Evolutionary conservation across 441 rosid genomes (phyloP), one percentile per base, ranked within the genome.

Genomic region (Hura crepitans): DNA sequence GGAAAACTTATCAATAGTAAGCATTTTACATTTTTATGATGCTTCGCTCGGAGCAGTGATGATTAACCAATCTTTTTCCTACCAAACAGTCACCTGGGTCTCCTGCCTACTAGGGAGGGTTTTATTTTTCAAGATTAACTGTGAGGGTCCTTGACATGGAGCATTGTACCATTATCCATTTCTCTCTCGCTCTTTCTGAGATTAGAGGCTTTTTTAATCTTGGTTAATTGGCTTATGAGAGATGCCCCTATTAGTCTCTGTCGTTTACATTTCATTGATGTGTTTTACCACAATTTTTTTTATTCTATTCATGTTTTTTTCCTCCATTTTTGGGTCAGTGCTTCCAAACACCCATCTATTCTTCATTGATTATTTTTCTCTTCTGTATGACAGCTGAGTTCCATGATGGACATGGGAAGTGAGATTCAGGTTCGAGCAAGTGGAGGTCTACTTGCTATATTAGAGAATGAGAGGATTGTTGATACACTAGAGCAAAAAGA

Each of bases 321-420:
- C 9, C 5, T 2, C 30, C 14, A 63, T n/a, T 56, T 35, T 62
- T 39, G 67, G 5, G 54, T 28, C 43, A 62, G 6, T 37, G 5
- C 42, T 71, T n/a, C 54, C 5, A 56, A 54, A 31, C 51, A 45
- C 50, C 15, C 25, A 22, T 18, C 43, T 6, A 5, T 51, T 56
- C 68, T 66, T 14, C n/a, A 23, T 56, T 46, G n/a, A 66, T 56
- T 71, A 55, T 69, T 64, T 54, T 61, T 42, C 62, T 59, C 68
- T 78, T 78, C 25, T 63, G 62, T 31, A 64, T 80, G 77, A 22
- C 82, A 95, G 99, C 84, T 92, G 70, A 89, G 89, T 84, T 92
- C 97, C 51, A 92, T 89, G 99, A 90, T 92, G 97, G 93, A 95
- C 78, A 82, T 89, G 81, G 89, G 88, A 80, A 95, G 93, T 78